phyloP scores from a whole-genome alignment of 805 yeast species.

The Myxozyma mucilagina region DNA sequence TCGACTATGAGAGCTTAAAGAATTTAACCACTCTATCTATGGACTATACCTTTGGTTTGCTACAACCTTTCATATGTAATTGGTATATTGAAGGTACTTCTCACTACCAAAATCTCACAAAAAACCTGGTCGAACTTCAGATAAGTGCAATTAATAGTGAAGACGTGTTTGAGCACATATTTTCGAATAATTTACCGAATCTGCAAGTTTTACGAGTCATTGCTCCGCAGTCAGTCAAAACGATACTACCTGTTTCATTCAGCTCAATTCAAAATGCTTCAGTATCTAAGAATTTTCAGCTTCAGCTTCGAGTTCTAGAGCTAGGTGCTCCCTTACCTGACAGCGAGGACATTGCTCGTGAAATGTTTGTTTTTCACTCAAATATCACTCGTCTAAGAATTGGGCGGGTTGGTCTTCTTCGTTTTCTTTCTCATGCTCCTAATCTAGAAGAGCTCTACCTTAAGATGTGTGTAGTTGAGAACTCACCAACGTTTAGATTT shows the following conservation, averaged over 20 bases:
- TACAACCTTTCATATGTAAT: background rate
- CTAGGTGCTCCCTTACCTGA: slow-evolving; percentile 3
- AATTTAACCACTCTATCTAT: background rate
- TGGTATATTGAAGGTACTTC: background rate
- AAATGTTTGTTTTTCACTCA: background rate
- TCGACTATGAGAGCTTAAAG: background rate
- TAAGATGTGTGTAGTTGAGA: background rate
- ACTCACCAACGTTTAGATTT: background rate
- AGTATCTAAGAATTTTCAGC: background rate
- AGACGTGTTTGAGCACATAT: background rate
- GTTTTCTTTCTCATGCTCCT: background rate
- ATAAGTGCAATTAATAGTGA: slow-evolving; percentile 1
- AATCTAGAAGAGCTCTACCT: background rate
- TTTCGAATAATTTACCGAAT: background rate
- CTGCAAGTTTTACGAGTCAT: background rate
- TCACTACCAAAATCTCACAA: background rate
- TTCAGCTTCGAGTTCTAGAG: background rate
- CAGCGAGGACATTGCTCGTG: background rate
- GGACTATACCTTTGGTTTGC: background rate
- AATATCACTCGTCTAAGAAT: background rate
- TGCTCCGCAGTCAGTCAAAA: slow-evolving; percentile 3
- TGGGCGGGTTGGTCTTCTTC: background rate
- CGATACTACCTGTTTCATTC: background rate
- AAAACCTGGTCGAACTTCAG: background rate
- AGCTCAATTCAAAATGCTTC: background rate